Percentiles rank a stretch among this genome's conserved stretches.
Evolutionary conservation across 2,329 filamentous ascomycete species (phyloP).

Genomic region (Penicillium thymicola): DNA sequence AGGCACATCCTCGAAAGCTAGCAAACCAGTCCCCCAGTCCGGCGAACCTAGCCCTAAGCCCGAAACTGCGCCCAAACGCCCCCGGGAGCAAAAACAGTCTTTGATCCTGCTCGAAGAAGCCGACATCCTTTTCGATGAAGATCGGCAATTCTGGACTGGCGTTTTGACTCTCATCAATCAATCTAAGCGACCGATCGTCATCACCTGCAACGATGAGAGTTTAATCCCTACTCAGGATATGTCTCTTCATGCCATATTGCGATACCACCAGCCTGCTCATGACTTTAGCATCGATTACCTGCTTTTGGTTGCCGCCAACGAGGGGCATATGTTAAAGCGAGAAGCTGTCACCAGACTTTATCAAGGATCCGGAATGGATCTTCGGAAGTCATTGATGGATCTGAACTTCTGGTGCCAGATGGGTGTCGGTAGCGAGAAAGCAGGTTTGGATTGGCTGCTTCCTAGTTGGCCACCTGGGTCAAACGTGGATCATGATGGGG

Average conservation of each 20-base stretch:
- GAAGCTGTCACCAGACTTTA: conserved; percentile 68
- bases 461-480: conserved; percentile 70
- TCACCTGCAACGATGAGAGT: conserved; percentile 92
- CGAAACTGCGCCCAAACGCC: conserved; percentile 33
- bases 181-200: conserved; percentile 86
- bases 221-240: conserved; percentile 71
- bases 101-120: conserved; percentile 92
- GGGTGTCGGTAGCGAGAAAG: conserved; percentile 81
- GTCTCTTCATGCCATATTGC: conserved; percentile 80
- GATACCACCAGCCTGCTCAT: conserved; percentile 64
- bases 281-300: conserved; percentile 75
- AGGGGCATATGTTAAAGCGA: conserved; percentile 76
- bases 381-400: conserved; percentile 78
- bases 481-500: conserved; percentile 65
- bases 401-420: conserved; percentile 98
- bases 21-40: conserved; percentile 18
- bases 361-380: conserved; percentile 63
- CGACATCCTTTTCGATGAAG: conserved; percentile 90
- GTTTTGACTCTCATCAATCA: conserved; percentile 72
- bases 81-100: conserved; percentile 74
- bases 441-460: conserved; percentile 86
- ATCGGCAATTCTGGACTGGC: conserved; percentile 90
- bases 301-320: conserved; percentile 76
- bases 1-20: conserved; percentile 42
- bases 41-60: conserved; percentile 22